These are phyloP conservation scores for Aspergillus unguis DNA, from an alignment of 2,329 filamentous ascomycete genomes.

Conservation along the genomic window DNA sequence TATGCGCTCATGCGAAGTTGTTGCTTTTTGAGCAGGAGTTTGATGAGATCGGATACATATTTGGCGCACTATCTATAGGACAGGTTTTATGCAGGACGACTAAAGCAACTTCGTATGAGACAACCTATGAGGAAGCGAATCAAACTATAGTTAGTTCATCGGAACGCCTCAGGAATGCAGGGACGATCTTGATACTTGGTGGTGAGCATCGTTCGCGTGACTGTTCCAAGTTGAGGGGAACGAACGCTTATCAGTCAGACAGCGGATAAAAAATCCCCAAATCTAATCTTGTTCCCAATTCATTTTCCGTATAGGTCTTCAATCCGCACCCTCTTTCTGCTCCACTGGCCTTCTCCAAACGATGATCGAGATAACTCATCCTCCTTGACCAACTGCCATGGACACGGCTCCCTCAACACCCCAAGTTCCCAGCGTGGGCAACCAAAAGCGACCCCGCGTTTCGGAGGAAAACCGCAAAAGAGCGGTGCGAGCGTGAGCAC, in stretches of 20 bases:
- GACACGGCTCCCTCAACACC: constrained; percentile 26
- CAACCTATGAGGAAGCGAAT: too few relatives aligned
- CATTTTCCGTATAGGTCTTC: neutral
- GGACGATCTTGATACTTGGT: too few relatives aligned
- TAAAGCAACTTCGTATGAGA: too few relatives aligned
- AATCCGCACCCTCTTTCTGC: neutral
- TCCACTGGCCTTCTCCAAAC: constrained; percentile 12
- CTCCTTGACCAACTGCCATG: constrained; percentile 30
- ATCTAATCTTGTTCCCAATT: neutral
- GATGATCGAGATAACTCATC: constrained; percentile 24
- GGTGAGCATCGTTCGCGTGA: too few relatives aligned
- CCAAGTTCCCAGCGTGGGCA: constrained; percentile 17
- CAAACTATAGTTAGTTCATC: too few relatives aligned
- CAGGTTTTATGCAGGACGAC: too few relatives aligned
- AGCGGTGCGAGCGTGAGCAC: constrained; percentile 39
- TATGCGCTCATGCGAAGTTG: neutral
- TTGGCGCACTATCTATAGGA: too few relatives aligned
- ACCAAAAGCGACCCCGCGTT: constrained; percentile 39
- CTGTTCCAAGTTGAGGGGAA: neutral
- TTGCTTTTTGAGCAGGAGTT: too few relatives aligned
- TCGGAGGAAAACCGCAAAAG: constrained; percentile 42
- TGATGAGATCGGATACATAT: too few relatives aligned
- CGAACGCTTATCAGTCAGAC: constrained; percentile 6
- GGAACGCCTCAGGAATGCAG: too few relatives aligned
- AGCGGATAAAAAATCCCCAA: constrained; percentile 12